Base-by-base conservation (phyloP, 2,329 filamentous ascomycete genomes). In the Hymenoscyphus albidus region DNA sequence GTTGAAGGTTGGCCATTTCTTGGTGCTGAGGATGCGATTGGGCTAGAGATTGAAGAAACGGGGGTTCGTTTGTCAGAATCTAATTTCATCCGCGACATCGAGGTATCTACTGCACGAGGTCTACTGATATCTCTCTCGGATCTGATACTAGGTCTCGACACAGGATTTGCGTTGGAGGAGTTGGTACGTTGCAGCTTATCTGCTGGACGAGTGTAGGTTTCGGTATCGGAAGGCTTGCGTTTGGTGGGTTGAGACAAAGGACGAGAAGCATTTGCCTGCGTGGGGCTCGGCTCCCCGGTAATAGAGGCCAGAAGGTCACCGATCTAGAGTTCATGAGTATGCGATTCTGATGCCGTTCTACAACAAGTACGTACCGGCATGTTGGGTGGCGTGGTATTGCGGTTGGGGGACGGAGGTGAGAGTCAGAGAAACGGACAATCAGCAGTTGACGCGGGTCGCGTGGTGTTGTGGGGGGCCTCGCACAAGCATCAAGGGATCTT, bases 241-340 rank as follows among this genome's bases (percentile, higher is more conserved):
- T 88, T 88, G 44, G 78, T 74, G 35, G 77, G 70, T 16, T 77
- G 69, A 55, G 68, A 64, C 58, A 74, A 68, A 2, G 72, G 48
- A 12, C 70, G 69, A 16, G 77, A 64, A 12, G 44, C 44, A 51
- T 51, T 22, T 51, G 44, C 44, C 14, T 80, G 71, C 10, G 78
- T 73, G 35, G 78, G 67, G 62, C 74, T 70, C 54, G 80, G 76
- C 73, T 82, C 80, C 67, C 85, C 86, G 68, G 80, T 84, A 69
- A 89, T 88, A 73, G 85, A 83, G 69, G 85, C 86, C 40, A 86
- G 79, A n/a, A 86, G 77, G 68, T 86, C 83, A 66, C 80, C 77
- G 70, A 86, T 85, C 82, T 84, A 65, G 5, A 16, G 12, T 51
- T 51, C 22, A 18, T 51, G 6, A 51, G 44, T 27, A 51, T 51